These are phyloP conservation scores for Alternaria angustiovoidea DNA, from an alignment of 2,329 filamentous ascomycete genomes.

Conservation along the genomic window DNA sequence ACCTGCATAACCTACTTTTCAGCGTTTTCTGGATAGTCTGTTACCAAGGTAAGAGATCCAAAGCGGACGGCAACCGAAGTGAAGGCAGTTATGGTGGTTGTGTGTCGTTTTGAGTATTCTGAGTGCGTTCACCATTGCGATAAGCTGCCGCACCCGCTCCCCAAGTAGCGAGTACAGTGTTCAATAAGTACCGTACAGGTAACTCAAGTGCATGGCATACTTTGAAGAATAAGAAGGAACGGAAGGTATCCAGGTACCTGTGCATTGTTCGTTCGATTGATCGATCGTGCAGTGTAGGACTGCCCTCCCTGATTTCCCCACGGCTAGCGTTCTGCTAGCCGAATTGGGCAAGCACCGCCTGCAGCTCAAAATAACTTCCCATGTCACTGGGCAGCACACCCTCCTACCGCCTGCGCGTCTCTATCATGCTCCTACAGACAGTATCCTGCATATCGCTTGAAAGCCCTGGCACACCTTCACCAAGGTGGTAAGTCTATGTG, in stretches of 20 bases:
- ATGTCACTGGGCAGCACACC: background rate
- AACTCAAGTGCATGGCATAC: background rate
- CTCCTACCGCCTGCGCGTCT: background rate
- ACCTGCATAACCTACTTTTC: background rate
- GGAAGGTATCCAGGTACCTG: background rate
- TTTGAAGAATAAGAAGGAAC: background rate
- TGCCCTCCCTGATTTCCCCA: background rate
- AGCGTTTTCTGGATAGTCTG: background rate
- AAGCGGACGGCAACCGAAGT: too few species aligned
- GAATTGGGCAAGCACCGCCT: background rate
- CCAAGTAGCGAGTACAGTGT: background rate
- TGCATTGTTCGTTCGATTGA: background rate
- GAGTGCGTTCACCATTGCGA: background rate
- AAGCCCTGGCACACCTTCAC: background rate
- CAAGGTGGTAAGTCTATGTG: background rate
- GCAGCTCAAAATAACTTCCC: constrained; percentile 1
- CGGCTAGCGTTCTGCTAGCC: background rate
- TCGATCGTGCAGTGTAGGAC: background rate
- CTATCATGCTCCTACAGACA: background rate
- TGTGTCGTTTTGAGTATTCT: background rate
- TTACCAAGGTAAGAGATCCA: background rate
- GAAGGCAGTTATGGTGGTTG: background rate
- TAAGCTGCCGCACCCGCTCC: background rate
- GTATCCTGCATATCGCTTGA: background rate
- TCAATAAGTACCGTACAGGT: background rate